Evolutionary conservation across 805 yeast species (phyloP).

Genomic region (Candida schatavii): DNA sequence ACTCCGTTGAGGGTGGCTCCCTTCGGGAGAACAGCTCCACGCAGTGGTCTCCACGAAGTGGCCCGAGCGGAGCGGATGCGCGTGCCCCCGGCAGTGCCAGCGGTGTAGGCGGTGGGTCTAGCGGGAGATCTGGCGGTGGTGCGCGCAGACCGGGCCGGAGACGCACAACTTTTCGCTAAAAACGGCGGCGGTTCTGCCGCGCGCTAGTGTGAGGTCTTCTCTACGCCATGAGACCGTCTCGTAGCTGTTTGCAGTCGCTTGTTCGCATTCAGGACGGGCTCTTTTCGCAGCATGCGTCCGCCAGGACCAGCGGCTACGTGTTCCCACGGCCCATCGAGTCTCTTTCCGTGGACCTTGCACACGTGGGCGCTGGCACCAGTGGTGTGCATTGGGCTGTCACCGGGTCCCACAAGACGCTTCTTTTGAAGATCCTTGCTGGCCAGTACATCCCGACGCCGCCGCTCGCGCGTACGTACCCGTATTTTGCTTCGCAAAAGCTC

Average conservation of each 20-base stretch:
- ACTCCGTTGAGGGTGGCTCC: no score
- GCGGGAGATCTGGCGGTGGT: no score
- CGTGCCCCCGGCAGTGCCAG: no score
- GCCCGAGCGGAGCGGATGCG: no score
- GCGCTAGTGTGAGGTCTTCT: no score
- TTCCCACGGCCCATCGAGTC: constrained; percentile 25
- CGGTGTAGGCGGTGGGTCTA: no score
- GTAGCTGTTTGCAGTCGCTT: constrained; percentile 8
- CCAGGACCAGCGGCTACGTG: constrained; percentile 7
- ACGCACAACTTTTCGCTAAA: no score
- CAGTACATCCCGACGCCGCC: constrained; percentile 52
- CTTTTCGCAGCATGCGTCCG: constrained; percentile 14
- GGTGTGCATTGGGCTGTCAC: constrained; percentile 30
- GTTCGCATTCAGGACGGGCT: constrained; percentile 21
- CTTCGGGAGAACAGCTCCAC: no score
- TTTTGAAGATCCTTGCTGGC: constrained; percentile 58
- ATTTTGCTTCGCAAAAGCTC: constrained; percentile 19
- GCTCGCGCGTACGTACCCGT: constrained; percentile 54
- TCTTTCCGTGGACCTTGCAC: constrained; percentile 22
- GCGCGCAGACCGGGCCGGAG: no score
- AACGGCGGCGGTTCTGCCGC: no score
- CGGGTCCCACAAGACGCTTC: constrained; percentile 49
- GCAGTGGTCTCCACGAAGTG: no score
- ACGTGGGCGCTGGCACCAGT: constrained; percentile 9
- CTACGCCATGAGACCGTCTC: neutral